Evolutionary conservation across 1,284 basidiomycete species (phyloP), one percentile per base, ranked within the genome.

Genomic region (Cystobasidium sp.): DNA sequence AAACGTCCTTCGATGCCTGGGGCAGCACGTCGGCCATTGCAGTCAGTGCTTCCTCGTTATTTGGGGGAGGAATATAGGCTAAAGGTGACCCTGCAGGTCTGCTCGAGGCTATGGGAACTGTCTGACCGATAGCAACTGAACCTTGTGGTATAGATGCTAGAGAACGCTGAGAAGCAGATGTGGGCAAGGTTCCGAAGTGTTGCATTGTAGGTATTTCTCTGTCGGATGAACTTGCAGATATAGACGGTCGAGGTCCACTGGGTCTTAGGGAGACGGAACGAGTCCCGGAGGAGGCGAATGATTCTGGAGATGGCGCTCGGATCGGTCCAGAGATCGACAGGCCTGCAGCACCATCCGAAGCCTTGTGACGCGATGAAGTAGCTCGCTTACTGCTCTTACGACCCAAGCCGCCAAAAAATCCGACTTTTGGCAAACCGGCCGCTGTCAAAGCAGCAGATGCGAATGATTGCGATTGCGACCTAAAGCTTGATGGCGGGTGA

Each of bases 1-100:
- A 37, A 0, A 75, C 73, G 14, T 51, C 75, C 24, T 39, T 37
- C 8, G 56, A 9, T n/a, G 76, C 77, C n/a, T 75, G 73, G 5
- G 77, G 77, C 12, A 78, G 61, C 12, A 78, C 66, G 43, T 77
- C 77, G 3, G 47, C 56, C 46, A 78, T 65, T 3, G 76, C 55
- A 1, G 41, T 49, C 6, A 78, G 67, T 20, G 68, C 74, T 18
- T 53, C 55, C 44, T n/a, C 47, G 37, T 59, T 46, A 8, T 14
- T 39, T 39, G 14, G 20, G 9, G 46, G 24, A 16, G 64, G 3
- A 22, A 10, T 31, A 22, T 44, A 41, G 31, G 24, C 37, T 5
- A 53, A 41, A 44, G 51, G 39, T 31, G 64, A 67, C 8, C 22
- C 64, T n/a, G 44, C 47, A 6, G 44, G 44, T 39, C 46, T 12